Conservation (phyloP, 2,329 filamentous ascomycete species). For the Endothia cerciana region DNA sequence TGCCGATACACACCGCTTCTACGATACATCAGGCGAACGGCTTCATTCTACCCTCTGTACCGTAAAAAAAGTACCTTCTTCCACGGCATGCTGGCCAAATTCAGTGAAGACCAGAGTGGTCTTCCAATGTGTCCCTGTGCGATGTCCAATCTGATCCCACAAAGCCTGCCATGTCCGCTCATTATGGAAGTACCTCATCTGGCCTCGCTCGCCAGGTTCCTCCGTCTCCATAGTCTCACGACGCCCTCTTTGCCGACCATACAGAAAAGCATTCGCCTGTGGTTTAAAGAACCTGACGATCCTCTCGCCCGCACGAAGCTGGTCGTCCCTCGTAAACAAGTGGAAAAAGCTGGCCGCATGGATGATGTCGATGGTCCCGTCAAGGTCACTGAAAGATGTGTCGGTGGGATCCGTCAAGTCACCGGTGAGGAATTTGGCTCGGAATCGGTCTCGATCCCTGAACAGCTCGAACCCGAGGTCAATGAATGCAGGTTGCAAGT, state of each 20-base stretch:
- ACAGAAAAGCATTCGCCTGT: slow-evolving; percentile 32
- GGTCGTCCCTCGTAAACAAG: slow-evolving; percentile 37
- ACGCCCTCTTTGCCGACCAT: slow-evolving; percentile 37
- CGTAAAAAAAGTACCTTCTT: neutral
- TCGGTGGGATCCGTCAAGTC: slow-evolving; percentile 34
- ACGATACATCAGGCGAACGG: neutral
- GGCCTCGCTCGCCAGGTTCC: slow-evolving; percentile 27
- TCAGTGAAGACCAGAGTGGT: slow-evolving; percentile 1
- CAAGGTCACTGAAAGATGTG: slow-evolving; percentile 27
- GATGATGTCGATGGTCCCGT: slow-evolving; percentile 36
- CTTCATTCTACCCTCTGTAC: neutral
- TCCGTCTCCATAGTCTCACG: slow-evolving; percentile 31
- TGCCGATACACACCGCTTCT: neutral
- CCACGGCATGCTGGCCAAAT: neutral
- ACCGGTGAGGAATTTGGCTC: slow-evolving; percentile 32
- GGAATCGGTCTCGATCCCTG: slow-evolving; percentile 35
- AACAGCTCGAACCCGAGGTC: slow-evolving; percentile 42
- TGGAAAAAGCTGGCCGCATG: slow-evolving; percentile 40
- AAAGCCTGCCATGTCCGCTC: slow-evolving; percentile 45
- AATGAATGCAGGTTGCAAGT: slow-evolving; percentile 41
- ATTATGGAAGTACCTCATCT: slow-evolving; percentile 44
- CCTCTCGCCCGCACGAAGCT: slow-evolving; percentile 34
- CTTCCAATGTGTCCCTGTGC: slow-evolving; percentile 44
- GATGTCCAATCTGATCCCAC: slow-evolving; percentile 45
- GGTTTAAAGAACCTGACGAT: slow-evolving; percentile 35